Conservation (phyloP, 495 filamentous ascomycete genomes). For the Choiromyces venosus region DNA sequence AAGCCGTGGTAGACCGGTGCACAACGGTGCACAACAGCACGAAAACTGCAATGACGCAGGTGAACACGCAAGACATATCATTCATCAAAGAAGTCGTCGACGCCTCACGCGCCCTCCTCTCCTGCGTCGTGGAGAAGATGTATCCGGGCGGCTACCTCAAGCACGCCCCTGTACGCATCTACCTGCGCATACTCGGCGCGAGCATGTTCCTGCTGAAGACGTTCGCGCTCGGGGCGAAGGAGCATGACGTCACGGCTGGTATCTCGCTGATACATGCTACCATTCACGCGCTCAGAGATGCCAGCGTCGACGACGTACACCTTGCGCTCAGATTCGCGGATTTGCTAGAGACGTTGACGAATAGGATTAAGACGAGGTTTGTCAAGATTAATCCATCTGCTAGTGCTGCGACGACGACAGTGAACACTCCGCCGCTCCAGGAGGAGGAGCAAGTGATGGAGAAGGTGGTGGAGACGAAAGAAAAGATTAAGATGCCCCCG, state of each 20-base stretch:
- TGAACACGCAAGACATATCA: conserved; percentile 54
- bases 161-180: conserved; percentile 87
- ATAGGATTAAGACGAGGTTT: conserved; percentile 67
- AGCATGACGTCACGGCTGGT: conserved; percentile 77
- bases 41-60: conserved; percentile 50
- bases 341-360: conserved; percentile 73
- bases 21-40: conserved; percentile 57
- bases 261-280: conserved; percentile 75
- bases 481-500: conserved; percentile 21
- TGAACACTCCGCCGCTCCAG: not conserved
- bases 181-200: conserved; percentile 87
- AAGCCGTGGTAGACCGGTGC: conserved; percentile 91
- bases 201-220: conserved; percentile 95
- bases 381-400: conserved; percentile 45
- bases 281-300: conserved; percentile 71
- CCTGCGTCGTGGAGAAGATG: conserved; percentile 75
- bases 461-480: not conserved
- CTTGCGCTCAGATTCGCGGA: conserved; percentile 93
- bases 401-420: not conserved
- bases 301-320: conserved; percentile 92
- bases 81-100: conserved; percentile 87
- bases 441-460: not conserved
- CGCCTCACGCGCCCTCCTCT: conserved; percentile 74
- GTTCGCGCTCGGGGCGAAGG: conserved; percentile 85
- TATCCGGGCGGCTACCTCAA: conserved; percentile 77